phyloP scores from a whole-genome alignment of 2,329 filamentous ascomycete genomes.

The Neonectria punicea region DNA sequence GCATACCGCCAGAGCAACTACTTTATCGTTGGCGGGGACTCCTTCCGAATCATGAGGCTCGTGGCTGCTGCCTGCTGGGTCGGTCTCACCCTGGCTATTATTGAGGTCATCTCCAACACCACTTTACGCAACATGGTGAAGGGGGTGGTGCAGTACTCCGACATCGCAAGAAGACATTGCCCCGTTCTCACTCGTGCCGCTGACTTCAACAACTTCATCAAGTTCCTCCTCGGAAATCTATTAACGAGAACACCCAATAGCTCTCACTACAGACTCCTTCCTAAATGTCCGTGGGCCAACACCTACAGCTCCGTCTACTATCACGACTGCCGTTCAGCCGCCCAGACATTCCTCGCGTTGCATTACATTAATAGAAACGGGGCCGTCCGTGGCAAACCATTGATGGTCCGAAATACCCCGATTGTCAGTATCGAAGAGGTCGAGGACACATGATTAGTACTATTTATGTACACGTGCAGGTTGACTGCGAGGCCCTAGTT shows the following conservation, averaged over 20 bases:
- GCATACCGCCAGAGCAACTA: slow-evolving; percentile 56
- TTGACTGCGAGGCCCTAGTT: slow-evolving; percentile 55
- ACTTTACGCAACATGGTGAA: slow-evolving; percentile 56
- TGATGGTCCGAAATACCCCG: slow-evolving; percentile 65
- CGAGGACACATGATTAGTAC: slow-evolving; percentile 71
- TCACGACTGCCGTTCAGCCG: slow-evolving; percentile 67
- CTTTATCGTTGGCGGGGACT: slow-evolving; percentile 62
- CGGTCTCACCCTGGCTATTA: slow-evolving; percentile 55
- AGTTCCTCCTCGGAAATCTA: slow-evolving; percentile 59
- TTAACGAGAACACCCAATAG: slow-evolving; percentile 57
- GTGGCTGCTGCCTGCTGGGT: slow-evolving; percentile 55
- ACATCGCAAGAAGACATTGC: slow-evolving; percentile 42
- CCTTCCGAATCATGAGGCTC: slow-evolving; percentile 60
- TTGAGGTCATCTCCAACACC: slow-evolving; percentile 57
- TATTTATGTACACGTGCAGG: slow-evolving; percentile 63
- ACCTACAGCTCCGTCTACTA: slow-evolving; percentile 57
- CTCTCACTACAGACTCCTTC: slow-evolving; percentile 62
- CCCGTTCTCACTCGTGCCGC: slow-evolving; percentile 54
- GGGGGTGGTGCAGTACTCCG: slow-evolving; percentile 37
- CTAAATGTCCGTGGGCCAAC: slow-evolving; percentile 56
- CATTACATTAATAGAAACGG: slow-evolving; percentile 63
- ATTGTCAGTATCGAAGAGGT: slow-evolving; percentile 63
- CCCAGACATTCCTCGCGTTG: slow-evolving; percentile 66
- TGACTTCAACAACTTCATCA: slow-evolving; percentile 62
- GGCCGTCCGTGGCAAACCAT: slow-evolving; percentile 68